Base-by-base conservation (phyloP, 1,284 basidiomycete species). In the Microbotryum scabiosae region DNA sequence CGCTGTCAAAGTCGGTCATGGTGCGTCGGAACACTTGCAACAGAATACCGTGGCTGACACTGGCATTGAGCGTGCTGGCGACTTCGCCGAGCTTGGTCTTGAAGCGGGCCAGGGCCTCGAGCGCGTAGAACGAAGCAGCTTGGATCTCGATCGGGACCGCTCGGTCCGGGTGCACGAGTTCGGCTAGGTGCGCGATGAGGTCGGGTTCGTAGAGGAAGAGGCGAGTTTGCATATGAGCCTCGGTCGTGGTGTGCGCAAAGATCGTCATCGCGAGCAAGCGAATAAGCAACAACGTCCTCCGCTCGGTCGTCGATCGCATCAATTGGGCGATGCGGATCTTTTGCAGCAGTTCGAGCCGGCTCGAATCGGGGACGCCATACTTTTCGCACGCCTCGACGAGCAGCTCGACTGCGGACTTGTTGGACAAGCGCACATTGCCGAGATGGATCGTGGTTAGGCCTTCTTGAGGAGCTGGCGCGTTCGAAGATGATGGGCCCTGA, bases 131-230 rank as follows among this genome's bases (percentile, higher is more conserved):
- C 16, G 91, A 88, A 4, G 88, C 86, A 2, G 85, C 87, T 73
- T 91, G 88, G 9, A 93, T 82, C 43, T 81, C 76, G 48, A 83
- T 75, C 20, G 86, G 82, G 25, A 90, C 80, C 43, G 80, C 80
- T 51, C 56, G 81, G 71, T 90, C 87, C 30, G 88, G 82, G 70
- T 88, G 87, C 44, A 96, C 80, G 18, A 98, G 80, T 70, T 94
- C 90, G n/a, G 90, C 87, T 58, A 96, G 80, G 71, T 93, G 87
- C 2, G 81, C 79, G 65, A 93, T 85, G 51, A 97, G 79, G 71
- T 93, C 90, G 20, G 94, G 93, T 75, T 98, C 94, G 73, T 92
- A 94, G 23, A 96, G 80, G 78, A 97, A 97, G 51, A 97, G 80
- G 16, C 86, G 84, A 2, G 87, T 84, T 60, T 84, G 82, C 5